phyloP scores from a whole-genome alignment of 2,329 filamentous ascomycete species.

The Ceratocystis smalleyi region DNA sequence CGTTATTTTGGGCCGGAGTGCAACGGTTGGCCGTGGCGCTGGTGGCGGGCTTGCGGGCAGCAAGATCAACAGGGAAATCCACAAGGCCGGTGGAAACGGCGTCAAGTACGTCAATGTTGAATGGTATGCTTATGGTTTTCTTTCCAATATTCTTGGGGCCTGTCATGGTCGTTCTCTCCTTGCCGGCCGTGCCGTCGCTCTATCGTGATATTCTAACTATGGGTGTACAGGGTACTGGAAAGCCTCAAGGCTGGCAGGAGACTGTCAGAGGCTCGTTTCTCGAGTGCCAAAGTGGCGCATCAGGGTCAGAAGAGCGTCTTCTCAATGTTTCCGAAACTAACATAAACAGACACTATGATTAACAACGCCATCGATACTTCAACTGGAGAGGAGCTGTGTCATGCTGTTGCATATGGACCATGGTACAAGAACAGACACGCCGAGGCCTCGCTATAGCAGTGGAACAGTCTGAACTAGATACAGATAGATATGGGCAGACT shows the following conservation, averaged over 20 bases:
- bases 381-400: neutral
- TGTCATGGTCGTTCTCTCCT: neutral
- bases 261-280: conserved; percentile 58
- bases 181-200: conserved; percentile 15
- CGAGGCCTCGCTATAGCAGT: neutral
- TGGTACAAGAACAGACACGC: neutral
- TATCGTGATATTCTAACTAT: neutral
- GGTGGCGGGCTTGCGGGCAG: conserved; percentile 61
- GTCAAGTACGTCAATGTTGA: conserved; percentile 69
- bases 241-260: conserved; percentile 62
- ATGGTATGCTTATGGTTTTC: conserved; percentile 40
- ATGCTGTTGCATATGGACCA: neutral
- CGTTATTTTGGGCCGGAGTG: conserved; percentile 58
- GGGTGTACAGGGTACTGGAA: conserved; percentile 53
- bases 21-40: conserved; percentile 33
- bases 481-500: neutral
- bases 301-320: conserved; percentile 51
- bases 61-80: conserved; percentile 72
- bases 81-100: conserved; percentile 47
- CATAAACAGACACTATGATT: neutral
- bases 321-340: conserved; percentile 26
- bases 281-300: conserved; percentile 43
- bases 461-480: neutral
- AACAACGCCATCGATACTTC: neutral
- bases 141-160: neutral